Percentiles rank a stretch among this genome's conserved stretches.
phyloP scores from a whole-genome alignment of 2,329 filamentous ascomycete species.

The Botrytis byssoidea region DNA sequence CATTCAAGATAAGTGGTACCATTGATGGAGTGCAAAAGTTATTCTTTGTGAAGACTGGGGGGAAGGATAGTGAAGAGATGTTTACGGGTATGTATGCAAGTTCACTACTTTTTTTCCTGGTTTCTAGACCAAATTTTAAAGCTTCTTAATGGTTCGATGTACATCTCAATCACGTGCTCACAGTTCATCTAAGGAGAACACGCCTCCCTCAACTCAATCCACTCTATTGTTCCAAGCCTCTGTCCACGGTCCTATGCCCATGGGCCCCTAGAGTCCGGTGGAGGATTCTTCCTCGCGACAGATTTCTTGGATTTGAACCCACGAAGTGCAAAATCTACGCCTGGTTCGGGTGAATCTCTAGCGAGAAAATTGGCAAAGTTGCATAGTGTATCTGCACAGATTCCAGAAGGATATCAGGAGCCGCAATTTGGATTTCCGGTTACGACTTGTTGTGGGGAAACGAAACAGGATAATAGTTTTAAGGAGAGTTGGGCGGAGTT shows the following conservation, averaged over 20 bases:
- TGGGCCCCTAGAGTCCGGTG: slow-evolving; percentile 52
- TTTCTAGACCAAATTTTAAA: slow-evolving; percentile 5
- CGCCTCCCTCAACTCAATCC: slow-evolving; percentile 78
- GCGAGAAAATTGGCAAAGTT: slow-evolving; percentile 75
- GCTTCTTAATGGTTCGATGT: not conserved
- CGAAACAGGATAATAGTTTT: slow-evolving; percentile 76
- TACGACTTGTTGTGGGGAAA: slow-evolving; percentile 82
- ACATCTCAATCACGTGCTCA: slow-evolving; percentile 13
- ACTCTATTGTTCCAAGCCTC: slow-evolving; percentile 67
- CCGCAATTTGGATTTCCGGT: slow-evolving; percentile 81
- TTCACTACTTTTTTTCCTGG: not conserved
- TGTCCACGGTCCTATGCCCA: slow-evolving; percentile 75
- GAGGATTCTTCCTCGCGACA: slow-evolving; percentile 59
- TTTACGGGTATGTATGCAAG: slow-evolving; percentile 59
- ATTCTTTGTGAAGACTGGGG: slow-evolving; percentile 75
- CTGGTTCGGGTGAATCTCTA: slow-evolving; percentile 50
- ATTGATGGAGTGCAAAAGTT: slow-evolving; percentile 31
- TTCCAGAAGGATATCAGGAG: slow-evolving; percentile 54
- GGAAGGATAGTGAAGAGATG: slow-evolving; percentile 63
- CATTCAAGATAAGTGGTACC: slow-evolving; percentile 56
- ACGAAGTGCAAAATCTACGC: slow-evolving; percentile 29
- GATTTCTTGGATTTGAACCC: slow-evolving; percentile 72
- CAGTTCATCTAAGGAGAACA: slow-evolving; percentile 64
- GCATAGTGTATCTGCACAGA: slow-evolving; percentile 72
- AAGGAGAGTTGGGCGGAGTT: slow-evolving; percentile 78